Evolutionary conservation across 192 early-diverging fungal genomes (phyloP).

Genomic region (Coemansia sp.): DNA sequence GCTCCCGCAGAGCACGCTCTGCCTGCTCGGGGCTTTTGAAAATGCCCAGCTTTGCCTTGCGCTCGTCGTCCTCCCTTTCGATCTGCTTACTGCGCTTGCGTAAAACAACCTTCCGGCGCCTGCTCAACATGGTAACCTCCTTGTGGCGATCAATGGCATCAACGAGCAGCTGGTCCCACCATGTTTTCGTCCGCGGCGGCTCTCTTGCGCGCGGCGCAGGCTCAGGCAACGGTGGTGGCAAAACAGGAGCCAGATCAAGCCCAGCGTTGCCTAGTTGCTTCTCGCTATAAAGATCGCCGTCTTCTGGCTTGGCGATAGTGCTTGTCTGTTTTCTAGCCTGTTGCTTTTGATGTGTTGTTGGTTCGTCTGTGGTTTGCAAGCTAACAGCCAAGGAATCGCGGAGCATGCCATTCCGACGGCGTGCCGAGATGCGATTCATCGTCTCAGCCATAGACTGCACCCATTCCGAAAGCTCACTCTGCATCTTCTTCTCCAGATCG

Average conservation of each 20-base stretch:
- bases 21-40: constrained; percentile 19
- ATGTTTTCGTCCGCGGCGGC: constrained; percentile 14
- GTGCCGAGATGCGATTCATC: constrained; percentile 36
- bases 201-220: constrained; percentile 19
- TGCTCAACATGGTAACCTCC: constrained; percentile 8
- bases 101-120: constrained; percentile 14
- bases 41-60: constrained; percentile 27
- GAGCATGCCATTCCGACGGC: constrained; percentile 41
- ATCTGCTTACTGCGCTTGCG: constrained; percentile 32
- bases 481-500: constrained; percentile 21
- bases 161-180: constrained; percentile 32
- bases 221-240: constrained; percentile 30
- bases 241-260: background rate
- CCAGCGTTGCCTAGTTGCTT: background rate
- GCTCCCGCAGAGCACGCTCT: constrained; percentile 25
- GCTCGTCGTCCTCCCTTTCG: constrained; percentile 21
- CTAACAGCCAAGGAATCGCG: constrained; percentile 16
- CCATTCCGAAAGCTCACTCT: constrained; percentile 14
- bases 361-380: background rate
- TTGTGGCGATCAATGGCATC: constrained; percentile 32
- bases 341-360: background rate
- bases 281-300: background rate
- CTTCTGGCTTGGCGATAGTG: background rate
- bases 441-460: constrained; percentile 16
- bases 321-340: background rate